Evolutionary conservation across 257 asterid genomes (phyloP).

Genomic region (Ehretia macrophylla): DNA sequence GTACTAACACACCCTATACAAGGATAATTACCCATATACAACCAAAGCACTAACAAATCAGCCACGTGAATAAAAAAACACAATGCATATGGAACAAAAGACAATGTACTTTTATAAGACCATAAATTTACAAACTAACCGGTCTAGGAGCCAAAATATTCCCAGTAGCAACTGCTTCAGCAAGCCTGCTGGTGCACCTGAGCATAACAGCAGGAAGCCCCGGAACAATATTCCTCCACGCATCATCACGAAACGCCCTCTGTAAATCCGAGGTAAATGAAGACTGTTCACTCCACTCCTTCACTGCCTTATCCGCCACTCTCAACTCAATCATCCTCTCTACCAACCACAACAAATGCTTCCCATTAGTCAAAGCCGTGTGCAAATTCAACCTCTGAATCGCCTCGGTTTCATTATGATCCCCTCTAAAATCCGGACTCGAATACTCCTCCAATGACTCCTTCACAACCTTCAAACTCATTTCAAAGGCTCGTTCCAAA

Average conservation of each 20-base stretch:
- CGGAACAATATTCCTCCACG: slow-evolving; percentile 73
- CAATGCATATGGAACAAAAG: background rate
- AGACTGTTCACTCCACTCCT: slow-evolving; percentile 79
- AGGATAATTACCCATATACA: background rate
- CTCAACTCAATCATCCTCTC: slow-evolving; percentile 96
- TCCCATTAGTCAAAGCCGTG: slow-evolving; percentile 69
- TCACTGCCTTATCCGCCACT: slow-evolving; percentile 85
- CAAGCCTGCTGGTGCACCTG: slow-evolving; percentile 81
- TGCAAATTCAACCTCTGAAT: slow-evolving; percentile 88
- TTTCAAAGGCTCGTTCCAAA: slow-evolving; percentile 63
- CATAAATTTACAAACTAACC: slow-evolving; percentile 35
- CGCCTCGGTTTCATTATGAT: slow-evolving; percentile 83
- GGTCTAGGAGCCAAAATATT: slow-evolving; percentile 64
- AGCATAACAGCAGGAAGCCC: slow-evolving; percentile 74
- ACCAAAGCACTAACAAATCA: background rate
- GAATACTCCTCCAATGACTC: slow-evolving; percentile 84
- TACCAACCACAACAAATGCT: slow-evolving; percentile 82
- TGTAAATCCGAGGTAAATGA: slow-evolving; percentile 66
- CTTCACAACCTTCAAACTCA: slow-evolving; percentile 66
- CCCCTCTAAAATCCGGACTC: slow-evolving; percentile 86
- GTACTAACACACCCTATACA: background rate
- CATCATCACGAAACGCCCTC: slow-evolving; percentile 71
- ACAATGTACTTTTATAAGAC: background rate
- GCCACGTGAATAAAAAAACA: too few relatives aligned
- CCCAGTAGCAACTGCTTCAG: slow-evolving; percentile 70